Percentiles rank a stretch among this genome's conserved stretches.
These are phyloP conservation scores for Boletus tomentosulus DNA, from an alignment of 768 basidiomycete genomes.

Conservation along the genomic window DNA sequence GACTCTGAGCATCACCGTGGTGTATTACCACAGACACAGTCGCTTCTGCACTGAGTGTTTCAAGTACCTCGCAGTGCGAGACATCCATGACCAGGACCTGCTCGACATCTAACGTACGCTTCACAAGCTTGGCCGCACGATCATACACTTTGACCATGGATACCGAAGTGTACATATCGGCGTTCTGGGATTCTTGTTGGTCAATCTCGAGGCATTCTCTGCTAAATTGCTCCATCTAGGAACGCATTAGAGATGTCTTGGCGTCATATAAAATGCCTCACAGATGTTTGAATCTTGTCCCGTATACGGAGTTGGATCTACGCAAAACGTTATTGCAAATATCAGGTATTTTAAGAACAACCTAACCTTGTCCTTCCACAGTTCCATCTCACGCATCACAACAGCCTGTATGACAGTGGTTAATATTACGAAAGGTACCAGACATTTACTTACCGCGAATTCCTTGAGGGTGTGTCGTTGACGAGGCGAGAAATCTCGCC, in stretches of 20 bases:
- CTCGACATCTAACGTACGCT: constrained; percentile 87
- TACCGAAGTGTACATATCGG: constrained; percentile 24
- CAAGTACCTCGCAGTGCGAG: constrained; percentile 83
- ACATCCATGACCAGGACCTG: constrained; percentile 92
- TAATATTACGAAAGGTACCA: neutral
- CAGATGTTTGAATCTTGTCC: constrained; percentile 88
- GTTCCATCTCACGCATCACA: constrained; percentile 91
- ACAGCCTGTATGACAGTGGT: constrained; percentile 48
- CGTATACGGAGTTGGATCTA: constrained; percentile 88
- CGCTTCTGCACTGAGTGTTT: constrained; percentile 58
- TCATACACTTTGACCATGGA: constrained; percentile 90
- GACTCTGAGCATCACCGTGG: constrained; percentile 54
- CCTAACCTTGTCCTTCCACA: constrained; percentile 86
- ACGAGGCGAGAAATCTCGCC: constrained; percentile 81
- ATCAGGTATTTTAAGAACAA: neutral
- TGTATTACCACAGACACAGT: constrained; percentile 67
- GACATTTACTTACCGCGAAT: constrained; percentile 57
- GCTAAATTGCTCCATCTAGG: constrained; percentile 91
- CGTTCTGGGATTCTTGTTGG: constrained; percentile 31
- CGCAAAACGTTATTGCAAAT: neutral
- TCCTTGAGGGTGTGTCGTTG: constrained; percentile 92
- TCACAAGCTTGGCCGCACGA: constrained; percentile 84
- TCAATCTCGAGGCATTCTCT: constrained; percentile 93
- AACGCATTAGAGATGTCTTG: neutral
- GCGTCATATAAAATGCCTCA: constrained; percentile 30